Evolutionary conservation across 2,329 filamentous ascomycete species (phyloP), one percentile per base, ranked within the genome.

Genomic region (Chrysosphaeria jannelii): DNA sequence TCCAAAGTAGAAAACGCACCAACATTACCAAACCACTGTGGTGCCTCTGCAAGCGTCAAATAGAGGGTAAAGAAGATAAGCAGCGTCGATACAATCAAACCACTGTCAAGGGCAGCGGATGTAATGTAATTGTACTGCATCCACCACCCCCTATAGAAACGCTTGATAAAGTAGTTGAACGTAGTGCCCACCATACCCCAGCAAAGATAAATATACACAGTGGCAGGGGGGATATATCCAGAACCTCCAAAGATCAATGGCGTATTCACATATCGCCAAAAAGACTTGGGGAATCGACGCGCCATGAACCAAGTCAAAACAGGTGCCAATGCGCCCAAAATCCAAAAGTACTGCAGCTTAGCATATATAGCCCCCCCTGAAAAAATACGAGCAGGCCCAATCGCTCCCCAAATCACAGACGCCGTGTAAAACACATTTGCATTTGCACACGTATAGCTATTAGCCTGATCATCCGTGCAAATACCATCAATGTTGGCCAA

Each of bases 51-150:
- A 16, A 48, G 45, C 3, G 64, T 64, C 31, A 74, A 39, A 26
- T 62, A 59, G 14, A 76, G 43, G 1, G 61, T 53, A 33, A 71
- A 59, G 46, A 76, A 71, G 27, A 75, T 65, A 27, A 75, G 39
- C 17, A 76, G 53, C 0, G 65, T 66, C 16, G 53, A 57, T 11
- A 74, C 39, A 8, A 65, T 59, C 5, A 72, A 49, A 5, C 68
- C 68, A 23, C 57, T 57, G 39, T 75, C 69, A 18, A 76, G 45
- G 2, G 62, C 69, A 0, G 68, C 68, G 11, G 66, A 71, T 0
- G 65, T 60, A 35, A 74, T 53, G 39, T 75, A 76, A 46, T 76
- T 75, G 46, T 72, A 76, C 39, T 66, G 61, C 40, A 68, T 47
- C 69, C 69, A 76, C 69, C 68, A 75, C 16, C 63, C 67, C 4